These are phyloP conservation scores for Cordyceps cateniannulata DNA, from an alignment of 2,329 filamentous ascomycete genomes.

Conservation along the genomic window DNA sequence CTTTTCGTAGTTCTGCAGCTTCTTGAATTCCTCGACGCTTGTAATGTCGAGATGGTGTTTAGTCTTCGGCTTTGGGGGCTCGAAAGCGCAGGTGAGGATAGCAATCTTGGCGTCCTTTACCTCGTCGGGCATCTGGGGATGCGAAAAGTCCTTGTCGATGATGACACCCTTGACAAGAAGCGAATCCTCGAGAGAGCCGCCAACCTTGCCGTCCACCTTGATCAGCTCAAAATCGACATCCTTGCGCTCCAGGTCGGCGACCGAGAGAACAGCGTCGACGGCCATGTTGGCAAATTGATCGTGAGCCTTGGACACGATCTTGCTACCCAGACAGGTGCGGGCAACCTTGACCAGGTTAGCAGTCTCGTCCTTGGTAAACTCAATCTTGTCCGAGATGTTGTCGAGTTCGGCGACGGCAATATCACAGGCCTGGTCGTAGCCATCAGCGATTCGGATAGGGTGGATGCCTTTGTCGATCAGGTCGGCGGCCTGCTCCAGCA, in stretches of 20 bases:
- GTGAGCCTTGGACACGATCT: conserved; percentile 98
- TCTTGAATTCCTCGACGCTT: conserved; percentile 96
- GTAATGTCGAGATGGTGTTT: conserved; percentile 99
- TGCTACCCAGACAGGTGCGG: conserved; percentile 92
- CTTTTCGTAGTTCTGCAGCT: conserved; percentile 89
- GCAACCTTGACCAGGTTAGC: conserved; percentile 89
- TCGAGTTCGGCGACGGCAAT: conserved; percentile 91
- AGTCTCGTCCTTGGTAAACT: conserved; percentile 74
- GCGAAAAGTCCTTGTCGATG: conserved; percentile 98
- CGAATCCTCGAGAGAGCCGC: conserved; percentile 86
- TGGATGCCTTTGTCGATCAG: conserved; percentile 99
- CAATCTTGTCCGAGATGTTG: conserved; percentile 83
- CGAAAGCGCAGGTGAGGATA: conserved; percentile 95
- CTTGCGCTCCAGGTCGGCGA: conserved; percentile 90
- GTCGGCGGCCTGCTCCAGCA: conserved; percentile 93
- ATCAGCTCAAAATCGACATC: conserved; percentile 99
- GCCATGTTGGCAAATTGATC: conserved; percentile 97
- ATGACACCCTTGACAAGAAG: conserved; percentile 96
- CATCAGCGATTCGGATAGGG: conserved; percentile 96
- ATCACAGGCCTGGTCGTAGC: conserved; percentile 95
- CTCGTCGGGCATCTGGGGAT: conserved; percentile 97
- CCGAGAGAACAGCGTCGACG: conserved; percentile 92
- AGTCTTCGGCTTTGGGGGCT: conserved; percentile 98
- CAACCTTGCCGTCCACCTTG: conserved; percentile 98
- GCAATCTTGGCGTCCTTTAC: conserved; percentile 94